Percentiles rank a stretch among this genome's conserved stretches.
Evolutionary conservation across 306 rosid genomes (phyloP).

Genomic region (Hippophae tibetana): DNA sequence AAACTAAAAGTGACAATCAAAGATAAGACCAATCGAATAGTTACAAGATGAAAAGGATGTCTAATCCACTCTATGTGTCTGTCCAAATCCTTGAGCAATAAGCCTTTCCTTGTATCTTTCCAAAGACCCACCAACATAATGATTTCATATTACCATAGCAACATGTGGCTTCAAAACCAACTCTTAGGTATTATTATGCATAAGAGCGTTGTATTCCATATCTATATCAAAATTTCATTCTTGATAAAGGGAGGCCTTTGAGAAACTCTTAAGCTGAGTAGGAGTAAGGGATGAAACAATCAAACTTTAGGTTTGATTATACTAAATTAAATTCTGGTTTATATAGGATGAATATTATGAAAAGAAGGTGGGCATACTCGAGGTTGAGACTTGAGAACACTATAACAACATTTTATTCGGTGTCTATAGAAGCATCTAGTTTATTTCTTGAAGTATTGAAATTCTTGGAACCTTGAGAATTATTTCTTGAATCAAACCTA

Average conservation of each 20-base stretch:
- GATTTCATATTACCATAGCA: not conserved
- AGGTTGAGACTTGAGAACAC: no score
- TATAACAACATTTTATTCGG: no score
- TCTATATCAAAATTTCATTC: not conserved
- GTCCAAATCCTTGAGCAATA: not conserved
- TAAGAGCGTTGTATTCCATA: not conserved
- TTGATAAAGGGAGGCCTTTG: not conserved
- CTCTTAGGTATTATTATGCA: not conserved
- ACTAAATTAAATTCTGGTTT: no score
- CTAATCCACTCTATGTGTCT: not conserved
- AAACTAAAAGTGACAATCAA: not conserved
- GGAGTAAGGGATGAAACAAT: no score
- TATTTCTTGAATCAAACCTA: no score
- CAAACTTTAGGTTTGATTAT: no score
- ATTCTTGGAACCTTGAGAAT: no score
- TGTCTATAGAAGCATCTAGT: no score
- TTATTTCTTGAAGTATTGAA: no score
- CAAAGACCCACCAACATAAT: not conserved
- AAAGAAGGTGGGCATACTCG: no score
- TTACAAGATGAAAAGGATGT: not conserved
- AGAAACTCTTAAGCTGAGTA: not conserved
- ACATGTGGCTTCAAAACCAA: not conserved
- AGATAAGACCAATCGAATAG: not conserved
- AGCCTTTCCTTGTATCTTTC: not conserved
- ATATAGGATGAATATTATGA: no score